A percentile compares a stretch with the other conserved stretches of the same genome.
phyloP scores from a whole-genome alignment of 2,329 filamentous ascomycete genomes.

The Ophiocordyceps camponoti-rufipedis region DNA sequence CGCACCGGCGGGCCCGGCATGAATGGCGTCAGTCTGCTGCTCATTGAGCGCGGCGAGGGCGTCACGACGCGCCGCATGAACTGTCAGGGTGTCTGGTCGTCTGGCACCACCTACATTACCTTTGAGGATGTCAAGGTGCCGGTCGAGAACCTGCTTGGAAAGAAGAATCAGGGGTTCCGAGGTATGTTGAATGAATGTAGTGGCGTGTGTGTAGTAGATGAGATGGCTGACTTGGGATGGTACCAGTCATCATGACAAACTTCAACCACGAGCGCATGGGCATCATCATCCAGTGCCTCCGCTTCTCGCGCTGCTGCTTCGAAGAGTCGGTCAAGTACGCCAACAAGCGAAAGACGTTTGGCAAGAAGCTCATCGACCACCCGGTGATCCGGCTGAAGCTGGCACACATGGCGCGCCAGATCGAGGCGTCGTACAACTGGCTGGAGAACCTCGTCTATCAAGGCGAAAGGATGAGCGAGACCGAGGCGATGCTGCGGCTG shows the following conservation, averaged over 20 bases:
- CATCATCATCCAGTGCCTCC: slow-evolving; percentile 92
- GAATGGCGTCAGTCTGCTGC: slow-evolving; percentile 78
- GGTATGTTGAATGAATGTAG: background rate
- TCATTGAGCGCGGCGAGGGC: slow-evolving; percentile 80
- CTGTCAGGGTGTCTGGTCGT: slow-evolving; percentile 93
- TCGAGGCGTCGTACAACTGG: slow-evolving; percentile 95
- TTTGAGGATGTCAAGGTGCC: slow-evolving; percentile 99
- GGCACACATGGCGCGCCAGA: slow-evolving; percentile 94
- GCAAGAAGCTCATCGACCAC: slow-evolving; percentile 91
- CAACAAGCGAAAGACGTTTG: slow-evolving; percentile 91
- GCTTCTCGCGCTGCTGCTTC: slow-evolving; percentile 92
- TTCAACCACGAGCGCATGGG: slow-evolving; percentile 99
- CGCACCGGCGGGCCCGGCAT: slow-evolving; percentile 78
- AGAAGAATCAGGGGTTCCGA: slow-evolving; percentile 96
- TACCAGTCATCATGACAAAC: slow-evolving; percentile 84
- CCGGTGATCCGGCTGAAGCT: slow-evolving; percentile 96
- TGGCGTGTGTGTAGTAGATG: background rate
- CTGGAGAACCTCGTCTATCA: slow-evolving; percentile 91
- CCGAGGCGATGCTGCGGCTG: slow-evolving; percentile 87
- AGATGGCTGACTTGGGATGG: background rate
- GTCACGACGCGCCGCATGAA: slow-evolving; percentile 93
- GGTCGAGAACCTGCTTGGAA: slow-evolving; percentile 95
- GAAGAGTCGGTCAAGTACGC: slow-evolving; percentile 94
- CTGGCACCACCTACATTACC: slow-evolving; percentile 90
- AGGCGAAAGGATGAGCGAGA: slow-evolving; percentile 81